Evolutionary conservation across 345 rosid genomes (phyloP), one percentile per base, ranked within the genome.

Genomic region (Populus nigra): DNA sequence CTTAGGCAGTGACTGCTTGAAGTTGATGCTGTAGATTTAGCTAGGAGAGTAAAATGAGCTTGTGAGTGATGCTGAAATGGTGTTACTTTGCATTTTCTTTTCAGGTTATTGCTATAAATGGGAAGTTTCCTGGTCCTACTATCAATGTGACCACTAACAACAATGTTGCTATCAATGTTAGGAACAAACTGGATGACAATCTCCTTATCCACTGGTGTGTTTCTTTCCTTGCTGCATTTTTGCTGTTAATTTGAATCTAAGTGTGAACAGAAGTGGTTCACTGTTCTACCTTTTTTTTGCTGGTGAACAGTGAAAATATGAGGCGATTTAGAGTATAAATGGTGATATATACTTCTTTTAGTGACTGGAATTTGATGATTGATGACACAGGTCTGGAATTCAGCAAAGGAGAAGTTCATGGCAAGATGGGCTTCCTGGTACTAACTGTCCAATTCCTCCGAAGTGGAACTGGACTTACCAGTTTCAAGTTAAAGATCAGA

Each of bases 401-500:
- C 98, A 94, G 73, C 98, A 93, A 75, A 89, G 99, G 82, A 91
- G 97, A 73, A 92, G 92, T 29, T 96, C 99, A 25, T 96, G 99
- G 99, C 98, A 96, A 88, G 99, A 96, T 79, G 99, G 99, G 81
- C 78, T 96, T 68, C 88, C 73, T 73, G 99, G 99, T 38, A 96
- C 99, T 3, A 96, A 92, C 71, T 96, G 98, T 84, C 99, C 98
- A 27, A 96, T 96, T 53, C 99, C 99, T 68, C 86, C 99, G 50
- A 96, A 96, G 85, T 96, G 99, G 99, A 96, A 96, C 86, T 96
- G 97, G 98, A 96, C 98, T 81, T 96, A 96, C 85, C 91, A 96
- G 88, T 96, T 96, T 82, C 99, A 96, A 83, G 99, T 96, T 15
- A 96, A 96, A 83, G 99, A 96, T 78, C 99, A 96, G 79, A 78